A percentile compares a stretch with the other conserved stretches of the same genome.
Evolutionary conservation across 2,329 filamentous ascomycete species (phyloP).

Genomic region (Alternaria ventricosa): DNA sequence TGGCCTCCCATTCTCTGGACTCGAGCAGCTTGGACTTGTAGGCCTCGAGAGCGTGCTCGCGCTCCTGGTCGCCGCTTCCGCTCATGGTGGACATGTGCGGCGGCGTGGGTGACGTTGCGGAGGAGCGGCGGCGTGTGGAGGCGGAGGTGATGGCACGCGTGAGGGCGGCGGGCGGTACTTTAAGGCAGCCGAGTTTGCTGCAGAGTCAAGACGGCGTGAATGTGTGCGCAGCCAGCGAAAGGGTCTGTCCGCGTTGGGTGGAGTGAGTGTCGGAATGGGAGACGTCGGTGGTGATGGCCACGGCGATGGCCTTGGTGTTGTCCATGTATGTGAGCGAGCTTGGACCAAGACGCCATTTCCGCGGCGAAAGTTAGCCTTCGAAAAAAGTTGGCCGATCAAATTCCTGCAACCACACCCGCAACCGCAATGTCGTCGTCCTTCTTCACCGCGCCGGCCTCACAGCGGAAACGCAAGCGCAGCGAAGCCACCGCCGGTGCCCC

Average conservation of each 20-base stretch:
- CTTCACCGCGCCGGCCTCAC: conserved; percentile 85
- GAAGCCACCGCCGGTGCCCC: conserved; percentile 59
- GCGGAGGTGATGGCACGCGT: background rate
- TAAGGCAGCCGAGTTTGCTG: background rate
- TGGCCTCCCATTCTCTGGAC: conserved; percentile 97
- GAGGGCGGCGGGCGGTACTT: background rate
- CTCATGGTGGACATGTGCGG: conserved; percentile 38
- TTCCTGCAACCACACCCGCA: conserved; percentile 17
- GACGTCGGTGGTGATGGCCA: background rate
- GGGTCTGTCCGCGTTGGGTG: background rate
- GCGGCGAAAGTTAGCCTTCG: background rate
- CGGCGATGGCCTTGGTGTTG: background rate
- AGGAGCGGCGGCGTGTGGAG: background rate
- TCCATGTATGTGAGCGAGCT: conserved; percentile 2
- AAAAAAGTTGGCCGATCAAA: conserved; percentile 41
- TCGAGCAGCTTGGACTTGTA: conserved; percentile 71
- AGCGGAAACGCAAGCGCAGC: conserved; percentile 86
- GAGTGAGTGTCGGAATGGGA: background rate
- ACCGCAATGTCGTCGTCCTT: conserved; percentile 78
- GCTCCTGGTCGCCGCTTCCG: conserved; percentile 55
- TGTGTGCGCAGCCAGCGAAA: background rate
- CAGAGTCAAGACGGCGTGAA: background rate
- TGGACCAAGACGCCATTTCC: conserved; percentile 3
- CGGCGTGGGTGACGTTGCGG: background rate
- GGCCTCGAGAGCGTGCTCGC: conserved; percentile 59